These are phyloP conservation scores for Ostreobium quekettii DNA, from an alignment of 139 green algal species.

Conservation along the genomic window DNA sequence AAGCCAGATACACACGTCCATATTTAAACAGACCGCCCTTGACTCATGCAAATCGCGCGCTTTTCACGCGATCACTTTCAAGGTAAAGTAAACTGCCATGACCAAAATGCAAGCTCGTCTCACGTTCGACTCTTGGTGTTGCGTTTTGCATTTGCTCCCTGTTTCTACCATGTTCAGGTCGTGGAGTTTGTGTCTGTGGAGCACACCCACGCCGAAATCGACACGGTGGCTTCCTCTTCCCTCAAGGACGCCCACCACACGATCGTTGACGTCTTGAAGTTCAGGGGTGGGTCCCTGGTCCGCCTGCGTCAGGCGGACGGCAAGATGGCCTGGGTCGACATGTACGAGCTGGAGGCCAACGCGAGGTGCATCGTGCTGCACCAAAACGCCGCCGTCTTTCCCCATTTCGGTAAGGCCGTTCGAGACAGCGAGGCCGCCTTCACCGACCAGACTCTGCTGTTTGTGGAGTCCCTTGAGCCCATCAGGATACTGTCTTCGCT, in stretches of 20 bases:
- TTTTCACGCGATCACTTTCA: no score
- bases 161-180: neutral
- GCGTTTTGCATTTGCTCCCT: neutral
- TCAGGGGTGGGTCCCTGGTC: slow-evolving; percentile 42
- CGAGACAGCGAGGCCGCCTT: slow-evolving; percentile 32
- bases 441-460: slow-evolving; percentile 44
- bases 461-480: slow-evolving; percentile 46
- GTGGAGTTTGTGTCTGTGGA: slow-evolving; percentile 25
- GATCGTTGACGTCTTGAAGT: slow-evolving; percentile 32
- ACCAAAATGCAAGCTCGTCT: no score
- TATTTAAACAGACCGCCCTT: no score
- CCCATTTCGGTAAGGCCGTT: slow-evolving; percentile 19
- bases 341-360: slow-evolving; percentile 47
- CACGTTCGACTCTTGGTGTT: no score
- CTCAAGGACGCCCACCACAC: slow-evolving; percentile 2
- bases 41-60: no score
- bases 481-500: neutral
- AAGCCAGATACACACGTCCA: no score
- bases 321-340: slow-evolving; percentile 48
- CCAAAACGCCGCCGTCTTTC: slow-evolving; percentile 25
- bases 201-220: slow-evolving; percentile 6
- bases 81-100: no score
- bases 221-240: neutral
- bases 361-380: slow-evolving; percentile 46
- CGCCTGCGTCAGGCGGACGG: slow-evolving; percentile 45